Conservation (phyloP, 768 basidiomycete genomes). For the Wakefieldia striispora region DNA sequence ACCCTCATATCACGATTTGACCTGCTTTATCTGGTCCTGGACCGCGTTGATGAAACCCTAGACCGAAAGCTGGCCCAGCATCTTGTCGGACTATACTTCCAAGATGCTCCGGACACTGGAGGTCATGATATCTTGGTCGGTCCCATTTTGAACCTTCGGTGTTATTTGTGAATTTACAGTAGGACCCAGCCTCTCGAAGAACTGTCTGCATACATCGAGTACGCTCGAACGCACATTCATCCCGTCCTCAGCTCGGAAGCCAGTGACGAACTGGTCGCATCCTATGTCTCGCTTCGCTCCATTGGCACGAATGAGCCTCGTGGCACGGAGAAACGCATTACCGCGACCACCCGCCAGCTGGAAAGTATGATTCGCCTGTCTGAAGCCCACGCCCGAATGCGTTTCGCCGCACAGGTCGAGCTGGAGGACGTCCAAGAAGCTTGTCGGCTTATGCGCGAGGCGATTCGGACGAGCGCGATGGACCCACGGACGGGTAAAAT, state of each 20-base stretch:
- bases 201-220: conserved; percentile 92
- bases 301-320: conserved; percentile 84
- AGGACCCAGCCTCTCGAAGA: conserved; percentile 75
- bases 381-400: conserved; percentile 97
- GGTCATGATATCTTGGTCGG: conserved; percentile 76
- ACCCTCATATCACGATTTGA: conserved; percentile 98
- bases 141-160: conserved; percentile 1
- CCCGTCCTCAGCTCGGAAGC: conserved; percentile 87
- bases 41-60: conserved; percentile 85
- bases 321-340: conserved; percentile 88
- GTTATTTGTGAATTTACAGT: conserved; percentile 4
- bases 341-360: conserved; percentile 95
- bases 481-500: conserved; percentile 97
- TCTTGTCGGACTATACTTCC: conserved; percentile 89
- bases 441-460: conserved; percentile 92
- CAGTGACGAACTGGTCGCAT: conserved; percentile 74
- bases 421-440: conserved; percentile 87
- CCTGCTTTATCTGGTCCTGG: conserved; percentile 91
- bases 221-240: conserved; percentile 81
- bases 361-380: conserved; percentile 96
- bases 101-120: conserved; percentile 67
- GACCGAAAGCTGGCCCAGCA: conserved; percentile 91
- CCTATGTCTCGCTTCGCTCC: conserved; percentile 93
- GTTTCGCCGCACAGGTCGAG: conserved; percentile 85
- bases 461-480: conserved; percentile 91